Evolutionary conservation across 2,329 filamentous ascomycete species (phyloP), one percentile per base, ranked within the genome.

Genomic region (Juglanconis oblonga): DNA sequence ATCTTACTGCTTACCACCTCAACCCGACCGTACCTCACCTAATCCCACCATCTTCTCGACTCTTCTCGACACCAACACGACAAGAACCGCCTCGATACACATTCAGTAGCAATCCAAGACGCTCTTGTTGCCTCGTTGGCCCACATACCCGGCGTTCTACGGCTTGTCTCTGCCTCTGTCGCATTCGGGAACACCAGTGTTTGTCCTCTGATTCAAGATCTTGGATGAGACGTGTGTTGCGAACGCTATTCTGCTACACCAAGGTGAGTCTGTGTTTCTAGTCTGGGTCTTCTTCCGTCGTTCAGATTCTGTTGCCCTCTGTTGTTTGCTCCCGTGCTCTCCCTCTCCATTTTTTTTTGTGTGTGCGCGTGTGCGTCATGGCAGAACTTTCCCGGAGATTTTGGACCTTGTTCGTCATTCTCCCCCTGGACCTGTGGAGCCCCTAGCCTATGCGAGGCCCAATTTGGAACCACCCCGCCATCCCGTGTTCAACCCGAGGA

Each of bases 331-430:
- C 50, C 24, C 29, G 24, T 38, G 17, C 35, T 55, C 52, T 38
- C 36, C 44, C 52, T 48, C 47, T 51, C 47, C 47, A 13, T 9
- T 55, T 40, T 48, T 38, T 40, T 52, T 48, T 45, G 7, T 55
- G 57, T 33, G 57, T 58, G 57, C 40, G 7, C 52, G 57, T 33
- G 57, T 58, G 57, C 57, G 61, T 58, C 61, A 58, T 63, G 50
- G 31, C 51, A 55, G 55, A 61, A 48, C 57, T 59, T 58, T 52
- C 55, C 60, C 47, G 61, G 58, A 61, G 35, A 52, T 49, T 49
- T 52, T 53, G 54, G 49, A 53, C 51, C 47, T 52, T 45, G 51
- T 49, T 55, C 45, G 54, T 61, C 51, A 44, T 57, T 44, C 47
- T 45, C 36, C 38, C 52, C 58, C 58, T 51, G 48, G 54, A 52